Conservation (phyloP, 192 early-diverging fungal genomes). For the Backusella morwellensis region DNA sequence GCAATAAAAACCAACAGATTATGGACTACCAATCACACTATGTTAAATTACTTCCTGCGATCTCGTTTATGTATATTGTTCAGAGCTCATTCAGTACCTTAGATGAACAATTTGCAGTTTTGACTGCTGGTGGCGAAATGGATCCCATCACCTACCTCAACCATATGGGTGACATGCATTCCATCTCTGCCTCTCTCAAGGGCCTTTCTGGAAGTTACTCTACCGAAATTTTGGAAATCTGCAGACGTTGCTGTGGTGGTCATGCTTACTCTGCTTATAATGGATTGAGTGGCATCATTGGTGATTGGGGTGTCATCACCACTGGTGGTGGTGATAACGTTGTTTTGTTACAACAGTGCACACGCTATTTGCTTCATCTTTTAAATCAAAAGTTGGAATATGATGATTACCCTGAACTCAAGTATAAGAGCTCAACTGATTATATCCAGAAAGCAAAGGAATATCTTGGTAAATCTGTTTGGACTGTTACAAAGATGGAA, state of each 20-base stretch:
- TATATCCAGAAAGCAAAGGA: constrained; percentile 19
- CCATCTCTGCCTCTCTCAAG: constrained; percentile 57
- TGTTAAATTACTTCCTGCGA: constrained; percentile 54
- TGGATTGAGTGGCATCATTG: constrained; percentile 56
- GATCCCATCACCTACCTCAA: constrained; percentile 45
- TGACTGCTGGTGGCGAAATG: constrained; percentile 44
- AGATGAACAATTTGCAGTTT: constrained; percentile 25
- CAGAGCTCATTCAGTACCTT: constrained; percentile 1
- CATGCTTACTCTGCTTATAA: constrained; percentile 70
- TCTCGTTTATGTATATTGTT: constrained; percentile 49
- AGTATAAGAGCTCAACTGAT: constrained; percentile 12
- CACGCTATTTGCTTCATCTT: constrained; percentile 41
- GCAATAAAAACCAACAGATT: constrained; percentile 59
- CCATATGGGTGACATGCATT: constrained; percentile 54
- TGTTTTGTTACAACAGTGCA: constrained; percentile 46
- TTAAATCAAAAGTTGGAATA: constrained; percentile 27
- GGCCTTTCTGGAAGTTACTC: constrained; percentile 49
- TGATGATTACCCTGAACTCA: constrained; percentile 23
- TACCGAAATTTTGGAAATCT: constrained; percentile 47
- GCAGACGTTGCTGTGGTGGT: constrained; percentile 57
- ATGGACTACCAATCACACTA: constrained; percentile 68
- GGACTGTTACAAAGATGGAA: constrained; percentile 7
- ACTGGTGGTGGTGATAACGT: constrained; percentile 56
- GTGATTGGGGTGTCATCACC: constrained; percentile 62
- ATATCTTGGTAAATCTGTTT: constrained; percentile 9